Evolutionary conservation across 192 early-diverging fungal species (phyloP).

Genomic region (Geranomyces variabilis): DNA sequence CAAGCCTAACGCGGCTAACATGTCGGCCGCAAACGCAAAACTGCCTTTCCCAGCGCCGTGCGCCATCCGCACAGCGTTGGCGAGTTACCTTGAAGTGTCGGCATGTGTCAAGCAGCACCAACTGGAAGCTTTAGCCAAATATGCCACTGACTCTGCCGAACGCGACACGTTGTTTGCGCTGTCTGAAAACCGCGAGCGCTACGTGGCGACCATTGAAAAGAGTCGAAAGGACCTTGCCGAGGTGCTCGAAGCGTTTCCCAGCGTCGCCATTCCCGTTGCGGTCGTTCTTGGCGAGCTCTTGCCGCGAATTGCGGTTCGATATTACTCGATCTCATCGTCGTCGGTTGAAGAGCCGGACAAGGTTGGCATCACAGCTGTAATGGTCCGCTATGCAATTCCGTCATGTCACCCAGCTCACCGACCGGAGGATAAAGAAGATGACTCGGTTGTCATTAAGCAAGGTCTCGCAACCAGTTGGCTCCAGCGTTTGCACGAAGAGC

Average conservation of each 20-base stretch:
- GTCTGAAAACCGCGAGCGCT: conserved; percentile 47
- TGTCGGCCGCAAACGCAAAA: conserved; percentile 66
- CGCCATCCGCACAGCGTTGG: conserved; percentile 77
- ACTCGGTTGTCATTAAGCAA: conserved; percentile 43
- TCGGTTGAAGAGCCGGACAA: conserved; percentile 73
- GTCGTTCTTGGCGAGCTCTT: conserved; percentile 79
- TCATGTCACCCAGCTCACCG: conserved; percentile 1
- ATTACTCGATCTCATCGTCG: conserved; percentile 98
- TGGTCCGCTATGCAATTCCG: conserved; percentile 72
- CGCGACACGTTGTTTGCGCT: conserved; percentile 39
- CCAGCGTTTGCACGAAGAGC: conserved; percentile 63
- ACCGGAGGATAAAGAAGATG: conserved; percentile 1
- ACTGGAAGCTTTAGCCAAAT: conserved; percentile 59
- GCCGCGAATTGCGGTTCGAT: conserved; percentile 81
- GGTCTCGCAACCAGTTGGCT: conserved; percentile 92
- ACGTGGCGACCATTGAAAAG: conserved; percentile 43
- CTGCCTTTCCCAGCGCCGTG: conserved; percentile 89
- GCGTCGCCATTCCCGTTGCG: conserved; percentile 70
- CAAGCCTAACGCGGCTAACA: conserved; percentile 63
- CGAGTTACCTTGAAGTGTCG: conserved; percentile 90
- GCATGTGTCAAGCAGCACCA: conserved; percentile 62
- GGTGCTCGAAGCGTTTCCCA: conserved; percentile 70
- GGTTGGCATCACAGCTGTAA: conserved; percentile 86
- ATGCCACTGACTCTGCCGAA: conserved; percentile 47
- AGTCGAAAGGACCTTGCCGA: conserved; percentile 71